Base-by-base conservation (phyloP, 2,329 filamentous ascomycete genomes). In the Fusarium gaditjirri region DNA sequence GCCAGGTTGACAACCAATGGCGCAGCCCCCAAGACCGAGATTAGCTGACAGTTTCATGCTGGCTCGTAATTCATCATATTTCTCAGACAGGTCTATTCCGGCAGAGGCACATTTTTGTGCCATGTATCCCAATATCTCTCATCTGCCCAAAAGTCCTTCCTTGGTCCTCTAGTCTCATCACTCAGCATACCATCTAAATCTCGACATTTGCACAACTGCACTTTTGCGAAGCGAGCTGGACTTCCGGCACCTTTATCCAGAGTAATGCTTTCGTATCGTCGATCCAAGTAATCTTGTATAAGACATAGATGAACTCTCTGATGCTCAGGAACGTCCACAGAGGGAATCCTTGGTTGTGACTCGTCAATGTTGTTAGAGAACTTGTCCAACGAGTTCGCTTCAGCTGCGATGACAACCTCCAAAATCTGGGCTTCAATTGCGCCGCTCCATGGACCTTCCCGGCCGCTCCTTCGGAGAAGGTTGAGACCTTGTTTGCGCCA, bases 361-460 rank as follows among this genome's bases (percentile, higher is more conserved):
- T 17, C 27, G 8, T 19, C 14, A 1, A 23, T 7, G 4, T 13
- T 8, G 2, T 25, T 23, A 2, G 29, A 21, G 1, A 21, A 10
- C 13, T 35, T 16, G 1, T 25, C 12, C 2, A 35, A 10, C 7
- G 21, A 25, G 16, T 36, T 39, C 27, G 72, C 62, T 14, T 73
- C 70, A 17, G 49, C 50, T 29, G 33, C 46, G 1, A 72, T 61
- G 2, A 60, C 53, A 49, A 58, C 13, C 17, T 42, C 43, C 10
- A 55, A 21, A 0, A 61, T 49, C 8, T 60, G 43, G 3, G 61
- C 62, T 4, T 73, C 65, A 11, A 41, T 47, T 1, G 36, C 43
- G 1, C 71, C 71, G 14, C 69, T 65, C 69, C 69, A 73, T 5
- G 71, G 71, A 1, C 71, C 71, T 11, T 73, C 69, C 36, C 46